A percentile compares a stretch with the other conserved stretches of the same genome.
phyloP scores from a whole-genome alignment of 768 basidiomycete species.

The Boletus rubroflammeus region DNA sequence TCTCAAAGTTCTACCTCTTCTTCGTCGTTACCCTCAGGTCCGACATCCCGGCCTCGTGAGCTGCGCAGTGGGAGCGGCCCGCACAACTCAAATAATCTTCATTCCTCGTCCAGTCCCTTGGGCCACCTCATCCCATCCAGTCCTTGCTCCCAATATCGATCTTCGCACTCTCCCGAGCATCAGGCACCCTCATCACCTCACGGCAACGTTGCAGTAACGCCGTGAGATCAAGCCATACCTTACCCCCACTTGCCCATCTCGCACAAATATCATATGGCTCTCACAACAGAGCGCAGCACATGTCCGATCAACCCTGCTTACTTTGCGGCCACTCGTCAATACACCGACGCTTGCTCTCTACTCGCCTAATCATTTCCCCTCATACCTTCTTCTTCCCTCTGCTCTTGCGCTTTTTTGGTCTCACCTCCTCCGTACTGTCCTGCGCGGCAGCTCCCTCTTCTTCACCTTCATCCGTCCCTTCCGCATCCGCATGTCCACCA shows the following conservation, averaged over 20 bases:
- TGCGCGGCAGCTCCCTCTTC: not conserved
- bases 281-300: not conserved
- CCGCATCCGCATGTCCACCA: constrained; percentile 5
- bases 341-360: not conserved
- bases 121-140: constrained; percentile 2
- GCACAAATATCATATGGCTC: constrained; percentile 3
- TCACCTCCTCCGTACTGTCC: not conserved
- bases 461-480: constrained; percentile 9
- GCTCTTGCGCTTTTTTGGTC: constrained; percentile 20
- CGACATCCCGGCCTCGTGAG: not conserved
- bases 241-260: not conserved
- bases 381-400: constrained; percentile 19
- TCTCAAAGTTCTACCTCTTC: not conserved
- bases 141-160: not conserved
- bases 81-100: not conserved
- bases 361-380: not conserved
- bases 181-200: constrained; percentile 18
- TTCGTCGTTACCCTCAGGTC: not conserved
- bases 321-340: constrained; percentile 2
- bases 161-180: not conserved
- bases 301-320: constrained; percentile 12
- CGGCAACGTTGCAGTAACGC: constrained; percentile 10
- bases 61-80: not conserved
- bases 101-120: not conserved
- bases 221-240: constrained; percentile 12